phyloP scores from a whole-genome alignment of 225 moss, liverwort and hornwort genomes.

The Asterella californica region DNA sequence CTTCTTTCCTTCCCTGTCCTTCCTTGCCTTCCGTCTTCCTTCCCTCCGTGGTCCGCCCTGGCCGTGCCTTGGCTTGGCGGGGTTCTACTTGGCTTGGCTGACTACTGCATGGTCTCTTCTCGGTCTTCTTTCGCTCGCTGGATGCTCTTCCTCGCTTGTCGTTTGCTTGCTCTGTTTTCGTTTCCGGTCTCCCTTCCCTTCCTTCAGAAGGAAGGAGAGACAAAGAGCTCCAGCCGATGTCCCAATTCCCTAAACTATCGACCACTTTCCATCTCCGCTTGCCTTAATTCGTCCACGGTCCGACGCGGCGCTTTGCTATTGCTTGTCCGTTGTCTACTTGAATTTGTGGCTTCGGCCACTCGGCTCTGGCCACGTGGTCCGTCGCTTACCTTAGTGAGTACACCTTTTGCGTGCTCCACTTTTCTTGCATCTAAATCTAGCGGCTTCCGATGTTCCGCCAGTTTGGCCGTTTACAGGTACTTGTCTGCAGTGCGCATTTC shows the following conservation, averaged over 20 bases:
- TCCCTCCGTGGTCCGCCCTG: background rate
- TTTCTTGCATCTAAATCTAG: background rate
- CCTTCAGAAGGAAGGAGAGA: background rate
- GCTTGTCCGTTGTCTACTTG: background rate
- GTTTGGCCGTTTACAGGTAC: background rate
- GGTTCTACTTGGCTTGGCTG: background rate
- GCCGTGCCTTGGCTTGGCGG: background rate
- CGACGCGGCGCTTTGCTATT: conserved; percentile 42
- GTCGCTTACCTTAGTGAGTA: background rate
- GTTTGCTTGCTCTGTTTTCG: background rate
- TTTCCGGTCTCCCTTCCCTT: background rate
- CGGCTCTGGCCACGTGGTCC: background rate
- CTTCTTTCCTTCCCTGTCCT: conserved; percentile 42
- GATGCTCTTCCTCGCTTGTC: background rate
- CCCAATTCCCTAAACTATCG: background rate
- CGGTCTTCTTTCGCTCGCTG: background rate
- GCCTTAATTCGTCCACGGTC: conserved; percentile 18
- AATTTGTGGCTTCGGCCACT: background rate
- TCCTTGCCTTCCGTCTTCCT: conserved; percentile 49
- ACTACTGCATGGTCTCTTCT: background rate
- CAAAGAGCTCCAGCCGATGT: background rate
- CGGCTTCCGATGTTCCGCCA: background rate
- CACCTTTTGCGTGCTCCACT: conserved; percentile 10
- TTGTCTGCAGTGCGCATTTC: background rate
- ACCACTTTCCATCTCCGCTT: background rate